Conservation (phyloP, 2,329 filamentous ascomycete genomes). For the Colletotrichum incanum region DNA sequence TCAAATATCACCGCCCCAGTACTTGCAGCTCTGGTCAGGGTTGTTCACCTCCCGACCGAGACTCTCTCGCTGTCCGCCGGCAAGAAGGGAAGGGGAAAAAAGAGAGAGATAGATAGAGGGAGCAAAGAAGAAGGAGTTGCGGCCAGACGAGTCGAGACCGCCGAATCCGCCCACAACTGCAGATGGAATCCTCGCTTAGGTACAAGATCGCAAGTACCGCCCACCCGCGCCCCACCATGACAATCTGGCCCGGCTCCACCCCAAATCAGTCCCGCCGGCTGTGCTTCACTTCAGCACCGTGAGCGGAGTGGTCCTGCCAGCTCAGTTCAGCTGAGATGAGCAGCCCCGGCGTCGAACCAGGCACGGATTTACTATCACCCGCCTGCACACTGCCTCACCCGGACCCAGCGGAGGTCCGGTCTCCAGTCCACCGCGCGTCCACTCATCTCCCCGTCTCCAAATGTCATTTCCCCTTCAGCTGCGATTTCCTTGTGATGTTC, state of each 20-base stretch:
- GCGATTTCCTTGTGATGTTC: background rate
- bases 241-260: background rate
- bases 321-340: slow-evolving; percentile 6
- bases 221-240: background rate
- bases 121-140: slow-evolving; percentile 5
- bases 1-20: slow-evolving; percentile 2
- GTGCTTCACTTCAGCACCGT: background rate
- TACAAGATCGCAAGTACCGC: slow-evolving; percentile 22
- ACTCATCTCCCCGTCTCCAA: slow-evolving; percentile 4
- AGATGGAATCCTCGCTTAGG: slow-evolving; percentile 16
- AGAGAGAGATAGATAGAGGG: background rate
- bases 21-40: background rate
- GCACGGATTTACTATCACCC: slow-evolving; percentile 17
- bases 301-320: background rate
- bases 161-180: slow-evolving; percentile 6
- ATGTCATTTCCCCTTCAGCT: slow-evolving; percentile 18
- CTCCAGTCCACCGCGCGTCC: background rate
- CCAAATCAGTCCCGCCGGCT: background rate
- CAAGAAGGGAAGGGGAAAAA: background rate
- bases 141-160: slow-evolving; percentile 34
- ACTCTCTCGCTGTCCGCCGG: background rate
- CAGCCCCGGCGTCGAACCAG: slow-evolving; percentile 20
- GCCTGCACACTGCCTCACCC: background rate
- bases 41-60: background rate
- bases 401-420: slow-evolving; percentile 16